These are phyloP conservation scores for Diatrype stigma DNA, from an alignment of 2,329 filamentous ascomycete species.

Conservation along the genomic window DNA sequence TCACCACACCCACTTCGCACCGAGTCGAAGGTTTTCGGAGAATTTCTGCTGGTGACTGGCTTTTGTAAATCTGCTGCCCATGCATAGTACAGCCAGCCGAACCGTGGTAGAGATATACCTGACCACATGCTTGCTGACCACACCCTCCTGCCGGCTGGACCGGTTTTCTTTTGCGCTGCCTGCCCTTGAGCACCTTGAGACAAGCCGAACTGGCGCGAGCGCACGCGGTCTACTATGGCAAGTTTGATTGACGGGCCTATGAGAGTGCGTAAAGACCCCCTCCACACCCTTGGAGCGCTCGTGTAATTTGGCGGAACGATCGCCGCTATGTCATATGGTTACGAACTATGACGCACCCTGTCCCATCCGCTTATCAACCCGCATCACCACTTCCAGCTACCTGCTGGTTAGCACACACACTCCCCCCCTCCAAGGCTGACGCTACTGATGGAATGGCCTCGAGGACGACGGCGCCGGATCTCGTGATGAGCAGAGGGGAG, in stretches of 20 bases:
- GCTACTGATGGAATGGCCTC: too few species aligned
- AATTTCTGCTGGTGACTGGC: too few species aligned
- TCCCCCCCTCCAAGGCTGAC: too few species aligned
- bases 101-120: too few species aligned
- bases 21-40: not conserved
- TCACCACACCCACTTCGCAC: not conserved
- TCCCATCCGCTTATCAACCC: constrained; percentile 1
- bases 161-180: not conserved
- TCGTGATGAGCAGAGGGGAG: too few species aligned
- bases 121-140: too few species aligned
- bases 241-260: constrained; percentile 21
- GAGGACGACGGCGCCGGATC: too few species aligned
- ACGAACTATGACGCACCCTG: constrained; percentile 25
- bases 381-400: not conserved
- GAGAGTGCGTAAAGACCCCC: constrained; percentile 14
- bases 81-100: too few species aligned
- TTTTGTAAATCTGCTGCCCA: too few species aligned
- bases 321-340: constrained; percentile 16
- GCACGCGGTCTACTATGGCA: constrained; percentile 16
- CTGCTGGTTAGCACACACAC: not conserved
- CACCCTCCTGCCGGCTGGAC: not conserved
- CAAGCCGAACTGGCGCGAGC: constrained; percentile 18
- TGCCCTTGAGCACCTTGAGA: not conserved
- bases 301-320: not conserved
- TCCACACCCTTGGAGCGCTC: too few species aligned